A percentile compares a stretch with the other conserved stretches of the same genome.
Evolutionary conservation across 768 basidiomycete genomes (phyloP).

Genomic region (Mycena rebaudengoi): DNA sequence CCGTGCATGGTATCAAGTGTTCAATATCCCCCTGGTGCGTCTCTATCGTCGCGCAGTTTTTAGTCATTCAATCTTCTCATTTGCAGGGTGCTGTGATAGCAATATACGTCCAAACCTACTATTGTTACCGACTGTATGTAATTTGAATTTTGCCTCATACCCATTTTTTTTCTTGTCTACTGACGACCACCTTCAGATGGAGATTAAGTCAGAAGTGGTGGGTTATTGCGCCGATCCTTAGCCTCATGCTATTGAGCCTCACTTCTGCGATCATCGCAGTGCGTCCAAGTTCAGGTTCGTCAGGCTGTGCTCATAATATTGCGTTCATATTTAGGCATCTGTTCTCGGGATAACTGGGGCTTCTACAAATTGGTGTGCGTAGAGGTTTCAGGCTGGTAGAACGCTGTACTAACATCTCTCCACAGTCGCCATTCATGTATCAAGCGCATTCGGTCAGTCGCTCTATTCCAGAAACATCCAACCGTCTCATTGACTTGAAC

Average conservation of each 20-base stretch:
- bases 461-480: too few species aligned
- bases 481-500: too few species aligned
- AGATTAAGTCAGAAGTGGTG: conserved; percentile 2
- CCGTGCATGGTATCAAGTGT: not conserved
- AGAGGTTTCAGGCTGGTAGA: not conserved
- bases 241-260: conserved; percentile 4
- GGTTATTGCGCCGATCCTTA: not conserved
- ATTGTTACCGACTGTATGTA: conserved; percentile 3
- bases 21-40: conserved; percentile 13
- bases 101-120: conserved; percentile 5
- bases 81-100: not conserved
- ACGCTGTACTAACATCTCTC: not conserved
- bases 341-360: conserved; percentile 3
- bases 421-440: conserved; percentile 7
- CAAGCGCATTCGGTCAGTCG: conserved; percentile 11
- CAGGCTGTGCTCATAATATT: not conserved
- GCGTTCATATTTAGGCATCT: not conserved
- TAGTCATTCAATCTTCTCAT: not conserved
- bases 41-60: not conserved
- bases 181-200: not conserved
- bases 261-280: conserved; percentile 10
- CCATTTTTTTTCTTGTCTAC: not conserved
- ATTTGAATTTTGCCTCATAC: too few species aligned
- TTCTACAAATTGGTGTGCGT: conserved; percentile 7
- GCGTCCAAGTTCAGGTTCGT: not conserved